Percentiles rank a stretch among this genome's conserved stretches.
Evolutionary conservation across 352 stramenopile species (phyloP).

Genomic region (Globisporangium okanoganense): DNA sequence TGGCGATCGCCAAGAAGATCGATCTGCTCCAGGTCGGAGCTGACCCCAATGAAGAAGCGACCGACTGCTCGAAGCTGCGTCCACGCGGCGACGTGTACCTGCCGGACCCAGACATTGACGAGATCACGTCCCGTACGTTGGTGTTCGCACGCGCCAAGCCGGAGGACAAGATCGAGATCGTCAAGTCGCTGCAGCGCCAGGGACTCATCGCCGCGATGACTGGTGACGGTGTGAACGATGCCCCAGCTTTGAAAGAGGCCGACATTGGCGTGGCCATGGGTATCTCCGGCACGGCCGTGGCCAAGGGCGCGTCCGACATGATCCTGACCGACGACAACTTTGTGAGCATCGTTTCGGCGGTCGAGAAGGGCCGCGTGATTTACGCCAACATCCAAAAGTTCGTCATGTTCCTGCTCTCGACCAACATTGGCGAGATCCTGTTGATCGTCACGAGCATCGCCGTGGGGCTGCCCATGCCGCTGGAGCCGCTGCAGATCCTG

Average conservation of each 20-base stretch:
- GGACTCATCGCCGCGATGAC: constrained; percentile 94
- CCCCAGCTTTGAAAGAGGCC: constrained; percentile 93
- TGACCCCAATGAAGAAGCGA: constrained; percentile 53
- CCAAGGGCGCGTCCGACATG: constrained; percentile 98
- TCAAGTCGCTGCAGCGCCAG: constrained; percentile 91
- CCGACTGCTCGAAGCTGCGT: constrained; percentile 67
- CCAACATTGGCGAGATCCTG: constrained; percentile 95
- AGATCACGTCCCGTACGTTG: constrained; percentile 66
- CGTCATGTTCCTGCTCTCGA: constrained; percentile 97
- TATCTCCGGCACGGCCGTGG: constrained; percentile 96
- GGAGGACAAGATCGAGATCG: constrained; percentile 96
- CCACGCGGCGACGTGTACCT: constrained; percentile 52
- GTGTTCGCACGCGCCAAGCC: constrained; percentile 96
- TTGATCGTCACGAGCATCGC: constrained; percentile 73
- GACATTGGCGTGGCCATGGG: constrained; percentile 98
- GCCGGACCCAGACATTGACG: constrained; percentile 78
- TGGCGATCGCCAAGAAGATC: constrained; percentile 92
- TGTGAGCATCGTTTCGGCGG: constrained; percentile 95
- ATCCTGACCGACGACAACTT: constrained; percentile 99
- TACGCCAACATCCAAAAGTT: constrained; percentile 99
- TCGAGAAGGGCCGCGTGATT: constrained; percentile 95
- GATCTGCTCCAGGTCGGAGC: constrained; percentile 84
- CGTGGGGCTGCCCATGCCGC: constrained; percentile 62
- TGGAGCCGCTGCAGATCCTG: constrained; percentile 97
- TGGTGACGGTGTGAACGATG: constrained; percentile 98